These are phyloP conservation scores for Tetracentron sinense DNA, from an alignment of 164 flowering plant species.

Conservation along the genomic window DNA sequence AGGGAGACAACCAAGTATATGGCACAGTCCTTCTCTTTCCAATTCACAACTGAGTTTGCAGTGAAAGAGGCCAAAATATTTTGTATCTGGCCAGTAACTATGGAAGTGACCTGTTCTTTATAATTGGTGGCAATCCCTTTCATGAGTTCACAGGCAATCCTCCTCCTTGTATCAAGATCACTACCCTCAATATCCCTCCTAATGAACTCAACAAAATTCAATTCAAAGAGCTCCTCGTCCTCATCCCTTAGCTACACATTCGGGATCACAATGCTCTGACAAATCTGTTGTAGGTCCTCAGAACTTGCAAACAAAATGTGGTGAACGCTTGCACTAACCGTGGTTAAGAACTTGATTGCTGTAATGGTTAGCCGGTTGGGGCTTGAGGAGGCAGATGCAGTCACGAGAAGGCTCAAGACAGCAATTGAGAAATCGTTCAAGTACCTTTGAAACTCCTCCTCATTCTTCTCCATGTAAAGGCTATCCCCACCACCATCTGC, in stretches of 20 bases:
- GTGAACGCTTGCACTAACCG: slow-evolving; percentile 76
- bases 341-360: slow-evolving; percentile 81
- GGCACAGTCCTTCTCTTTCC: slow-evolving; percentile 98
- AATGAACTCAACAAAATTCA: slow-evolving; percentile 85
- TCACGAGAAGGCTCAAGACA: slow-evolving; percentile 66
- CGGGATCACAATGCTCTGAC: slow-evolving; percentile 79
- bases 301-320: slow-evolving; percentile 60
- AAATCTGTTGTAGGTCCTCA: slow-evolving; percentile 57
- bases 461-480: slow-evolving; percentile 87
- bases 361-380: slow-evolving; percentile 70
- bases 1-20: slow-evolving; percentile 88
- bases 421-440: slow-evolving; percentile 67
- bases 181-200: slow-evolving; percentile 96
- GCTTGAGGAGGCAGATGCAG: slow-evolving; percentile 45
- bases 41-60: slow-evolving; percentile 60
- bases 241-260: slow-evolving; percentile 85
- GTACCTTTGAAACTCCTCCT: slow-evolving; percentile 73
- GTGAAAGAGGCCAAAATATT: slow-evolving; percentile 49
- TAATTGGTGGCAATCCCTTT: slow-evolving; percentile 84
- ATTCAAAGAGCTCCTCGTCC: slow-evolving; percentile 91
- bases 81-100: slow-evolving; percentile 62
- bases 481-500: slow-evolving; percentile 89
- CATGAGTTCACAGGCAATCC: slow-evolving; percentile 89
- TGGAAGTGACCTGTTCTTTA: slow-evolving; percentile 52
- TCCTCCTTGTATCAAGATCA: slow-evolving; percentile 91